phyloP scores from a whole-genome alignment of 129 eudicot species.

The Dittrichia graveolens region DNA sequence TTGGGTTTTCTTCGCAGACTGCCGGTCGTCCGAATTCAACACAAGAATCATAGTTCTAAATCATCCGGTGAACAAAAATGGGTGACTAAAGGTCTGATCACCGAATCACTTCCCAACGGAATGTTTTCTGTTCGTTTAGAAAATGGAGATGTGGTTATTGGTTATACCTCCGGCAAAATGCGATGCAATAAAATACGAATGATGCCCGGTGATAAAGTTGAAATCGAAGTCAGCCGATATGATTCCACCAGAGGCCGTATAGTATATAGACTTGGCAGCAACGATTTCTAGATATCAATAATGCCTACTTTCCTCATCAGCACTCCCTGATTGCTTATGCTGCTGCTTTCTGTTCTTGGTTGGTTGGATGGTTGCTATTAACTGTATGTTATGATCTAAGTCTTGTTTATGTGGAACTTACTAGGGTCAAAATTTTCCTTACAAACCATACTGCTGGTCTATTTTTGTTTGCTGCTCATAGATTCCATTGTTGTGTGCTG shows the following conservation, averaged over 20 bases:
- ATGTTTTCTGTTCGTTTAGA: slow-evolving; percentile 49
- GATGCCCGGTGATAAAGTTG: slow-evolving; percentile 45
- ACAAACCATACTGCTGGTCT: too few species aligned
- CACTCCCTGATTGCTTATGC: too few species aligned
- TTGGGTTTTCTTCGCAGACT: too few species aligned
- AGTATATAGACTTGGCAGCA: slow-evolving; percentile 39
- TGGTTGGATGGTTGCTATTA: too few species aligned
- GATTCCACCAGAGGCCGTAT: slow-evolving; percentile 52
- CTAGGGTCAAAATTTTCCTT: too few species aligned
- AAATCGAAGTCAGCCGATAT: slow-evolving; percentile 45
- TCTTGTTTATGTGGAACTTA: too few species aligned
- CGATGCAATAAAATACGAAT: slow-evolving; percentile 38
- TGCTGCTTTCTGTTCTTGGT: too few species aligned
- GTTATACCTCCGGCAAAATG: slow-evolving; percentile 49
- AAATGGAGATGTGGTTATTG: slow-evolving; percentile 40
- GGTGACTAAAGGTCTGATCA: slow-evolving; percentile 41
- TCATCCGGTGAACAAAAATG: slow-evolving; percentile 38
- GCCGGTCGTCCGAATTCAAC: background rate
- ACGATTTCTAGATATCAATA: slow-evolving; percentile 6
- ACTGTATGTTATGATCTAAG: too few species aligned
- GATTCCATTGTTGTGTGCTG: too few species aligned
- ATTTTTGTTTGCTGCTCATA: too few species aligned
- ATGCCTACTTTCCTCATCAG: too few species aligned
- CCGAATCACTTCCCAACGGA: slow-evolving; percentile 52
- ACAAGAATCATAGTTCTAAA: too few species aligned